These are phyloP conservation scores for Cairneyella variabilis DNA, from an alignment of 495 filamentous ascomycete genomes.

Conservation along the genomic window DNA sequence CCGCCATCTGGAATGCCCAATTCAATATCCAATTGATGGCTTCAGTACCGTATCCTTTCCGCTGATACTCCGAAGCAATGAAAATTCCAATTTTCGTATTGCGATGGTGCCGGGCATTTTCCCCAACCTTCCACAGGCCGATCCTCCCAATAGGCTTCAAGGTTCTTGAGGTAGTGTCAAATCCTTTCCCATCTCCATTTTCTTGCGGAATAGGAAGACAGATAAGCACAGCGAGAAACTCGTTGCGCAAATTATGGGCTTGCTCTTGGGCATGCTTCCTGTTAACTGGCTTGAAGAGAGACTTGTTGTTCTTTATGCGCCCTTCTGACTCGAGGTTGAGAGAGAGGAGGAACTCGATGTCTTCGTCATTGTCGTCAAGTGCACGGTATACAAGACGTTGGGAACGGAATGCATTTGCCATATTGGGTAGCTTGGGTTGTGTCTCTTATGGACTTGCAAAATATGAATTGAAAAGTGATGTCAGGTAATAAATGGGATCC, in stretches of 20 bases:
- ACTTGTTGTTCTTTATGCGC: background rate
- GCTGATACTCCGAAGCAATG: background rate
- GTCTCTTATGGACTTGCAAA: background rate
- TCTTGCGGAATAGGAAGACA: background rate
- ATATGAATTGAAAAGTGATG: background rate
- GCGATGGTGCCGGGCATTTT: background rate
- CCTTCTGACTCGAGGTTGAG: slow-evolving; percentile 1
- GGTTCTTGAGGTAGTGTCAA: background rate
- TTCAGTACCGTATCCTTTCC: background rate
- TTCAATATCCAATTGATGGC: background rate
- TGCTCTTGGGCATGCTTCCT: background rate
- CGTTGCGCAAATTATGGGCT: too few species aligned
- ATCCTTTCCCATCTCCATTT: background rate
- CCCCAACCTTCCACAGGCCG: background rate
- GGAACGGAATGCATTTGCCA: slow-evolving; percentile 27
- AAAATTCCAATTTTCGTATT: background rate
- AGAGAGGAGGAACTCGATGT: slow-evolving; percentile 28
- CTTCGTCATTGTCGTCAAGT: slow-evolving; percentile 29
- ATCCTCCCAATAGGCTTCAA: background rate
- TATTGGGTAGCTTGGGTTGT: background rate
- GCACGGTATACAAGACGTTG: slow-evolving; percentile 34
- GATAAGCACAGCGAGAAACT: background rate
- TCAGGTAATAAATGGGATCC: background rate
- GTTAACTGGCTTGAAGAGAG: background rate
- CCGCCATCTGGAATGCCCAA: background rate